Evolutionary conservation across 176 grass and related monocot genomes (phyloP), one percentile per base, ranked within the genome.

Genomic region (Eleusine coracana): DNA sequence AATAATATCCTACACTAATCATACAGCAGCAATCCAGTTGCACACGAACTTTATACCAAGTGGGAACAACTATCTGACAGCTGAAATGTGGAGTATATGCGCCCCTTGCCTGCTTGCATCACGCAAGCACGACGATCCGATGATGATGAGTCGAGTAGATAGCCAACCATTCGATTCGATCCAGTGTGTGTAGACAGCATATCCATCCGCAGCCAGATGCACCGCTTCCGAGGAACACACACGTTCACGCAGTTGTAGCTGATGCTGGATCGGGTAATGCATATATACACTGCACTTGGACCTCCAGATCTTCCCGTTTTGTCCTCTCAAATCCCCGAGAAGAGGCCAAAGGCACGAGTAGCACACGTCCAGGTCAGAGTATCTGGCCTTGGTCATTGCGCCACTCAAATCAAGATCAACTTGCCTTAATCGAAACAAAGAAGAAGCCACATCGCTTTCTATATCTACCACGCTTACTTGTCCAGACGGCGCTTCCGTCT

Each of bases 331-430:
- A 28, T 56, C 77, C 77, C 60, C 13, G 77, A 54, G 20, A 18
- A n/a, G 20, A 9, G 8, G 2, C 1, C 50, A 3, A 17, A 1
- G 11, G 31, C n/a, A 8, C 56, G 56, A 60, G 56, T 23, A 8
- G 56, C 61, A 28, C 61, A 28, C 14, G 77, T 65, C 80, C 68
- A 71, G 38, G 44, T n/a, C 42, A 27, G 48, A 18, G 56, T 78
- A 90, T 90, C 73, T 20, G 14, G 17, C 67, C 73, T 79, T 72
- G 86, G 86, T 34, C 80, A 9, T 64, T 34, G 66, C 8, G 80
- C 86, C 79, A 9, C 10, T 71, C 75, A 40, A 65, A 41, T 70
- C 62, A 41, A 21, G 73, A 77, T 38, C 72, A 18, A 20, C 51
- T 74, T 74, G 17, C 49, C 49, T 20, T 31, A 48, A 50, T 51